These are phyloP conservation scores for Moniliella sp. DNA, from an alignment of 1,284 basidiomycete species.

Conservation along the genomic window DNA sequence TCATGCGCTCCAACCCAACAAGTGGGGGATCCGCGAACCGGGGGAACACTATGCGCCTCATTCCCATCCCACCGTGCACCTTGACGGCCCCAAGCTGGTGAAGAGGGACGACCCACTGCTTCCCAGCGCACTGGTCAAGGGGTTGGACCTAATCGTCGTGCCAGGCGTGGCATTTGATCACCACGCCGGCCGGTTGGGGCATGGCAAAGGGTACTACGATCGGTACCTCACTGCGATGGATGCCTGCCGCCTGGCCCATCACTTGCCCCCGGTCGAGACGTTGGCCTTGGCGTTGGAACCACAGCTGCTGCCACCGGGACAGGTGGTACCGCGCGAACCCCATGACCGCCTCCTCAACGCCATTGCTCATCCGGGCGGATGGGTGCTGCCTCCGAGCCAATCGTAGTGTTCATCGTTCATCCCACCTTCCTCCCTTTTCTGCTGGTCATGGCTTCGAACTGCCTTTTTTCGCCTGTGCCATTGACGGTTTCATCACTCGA, in stretches of 20 bases:
- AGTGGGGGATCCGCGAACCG: conserved; percentile 35
- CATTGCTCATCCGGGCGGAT: too few relatives aligned
- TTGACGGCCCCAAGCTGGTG: too few relatives aligned
- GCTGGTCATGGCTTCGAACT: too few relatives aligned
- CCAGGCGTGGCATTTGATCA: conserved; percentile 35
- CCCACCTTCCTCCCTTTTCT: too few relatives aligned
- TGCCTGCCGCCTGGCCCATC: background rate
- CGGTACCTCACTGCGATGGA: conserved; percentile 19
- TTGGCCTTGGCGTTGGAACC: background rate
- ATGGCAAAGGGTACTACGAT: conserved; percentile 37
- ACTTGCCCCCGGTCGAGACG: background rate
- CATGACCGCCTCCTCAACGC: too few relatives aligned
- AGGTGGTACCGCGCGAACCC: too few relatives aligned
- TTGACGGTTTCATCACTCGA: too few relatives aligned
- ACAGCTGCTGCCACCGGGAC: background rate
- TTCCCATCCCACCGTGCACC: background rate
- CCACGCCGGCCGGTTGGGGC: conserved; percentile 30
- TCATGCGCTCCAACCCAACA: conserved; percentile 24
- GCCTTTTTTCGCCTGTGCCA: too few relatives aligned
- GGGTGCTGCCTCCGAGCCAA: too few relatives aligned
- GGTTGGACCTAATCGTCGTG: conserved; percentile 35
- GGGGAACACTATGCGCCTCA: background rate
- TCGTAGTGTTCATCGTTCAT: too few relatives aligned
- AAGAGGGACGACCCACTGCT: too few relatives aligned
- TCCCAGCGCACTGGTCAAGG: conserved; percentile 14